Percentiles rank a stretch among this genome's conserved stretches.
phyloP scores from a whole-genome alignment of 331 rosid genomes.

The Rosa hybrid region DNA sequence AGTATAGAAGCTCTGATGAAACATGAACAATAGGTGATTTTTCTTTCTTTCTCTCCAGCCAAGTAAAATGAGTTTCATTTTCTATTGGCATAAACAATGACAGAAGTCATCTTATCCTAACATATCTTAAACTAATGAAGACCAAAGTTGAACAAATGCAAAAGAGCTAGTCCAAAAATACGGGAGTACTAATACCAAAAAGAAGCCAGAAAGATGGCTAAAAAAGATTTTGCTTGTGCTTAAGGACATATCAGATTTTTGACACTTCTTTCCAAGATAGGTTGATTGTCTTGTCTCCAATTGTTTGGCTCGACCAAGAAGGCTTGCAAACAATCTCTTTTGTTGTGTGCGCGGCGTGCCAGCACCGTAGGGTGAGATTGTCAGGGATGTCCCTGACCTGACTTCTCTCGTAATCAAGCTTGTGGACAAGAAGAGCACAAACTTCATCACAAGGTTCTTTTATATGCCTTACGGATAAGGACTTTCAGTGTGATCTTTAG shows the following conservation, averaged over 20 bases:
- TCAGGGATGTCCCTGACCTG: too few relatives aligned
- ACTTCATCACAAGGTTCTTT: too few relatives aligned
- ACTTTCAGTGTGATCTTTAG: too few relatives aligned
- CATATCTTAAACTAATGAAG: background rate
- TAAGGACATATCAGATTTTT: constrained; percentile 46
- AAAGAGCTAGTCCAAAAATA: background rate
- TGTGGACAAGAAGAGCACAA: too few relatives aligned
- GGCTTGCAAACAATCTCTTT: too few relatives aligned
- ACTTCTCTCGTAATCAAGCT: too few relatives aligned
- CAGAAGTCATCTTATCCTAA: background rate
- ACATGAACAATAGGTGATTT: too few relatives aligned
- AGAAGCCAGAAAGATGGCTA: background rate
- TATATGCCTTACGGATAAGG: too few relatives aligned
- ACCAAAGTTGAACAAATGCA: background rate
- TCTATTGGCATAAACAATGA: background rate
- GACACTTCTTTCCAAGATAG: constrained; percentile 90
- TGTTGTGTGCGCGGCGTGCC: too few relatives aligned
- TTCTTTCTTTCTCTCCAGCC: too few relatives aligned
- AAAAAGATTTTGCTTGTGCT: constrained; percentile 31
- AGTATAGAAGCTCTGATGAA: too few relatives aligned
- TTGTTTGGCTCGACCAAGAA: background rate
- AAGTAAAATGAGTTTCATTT: background rate
- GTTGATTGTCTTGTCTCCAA: constrained; percentile 81
- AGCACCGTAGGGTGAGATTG: too few relatives aligned
- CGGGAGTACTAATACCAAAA: background rate